A percentile compares a stretch with the other conserved stretches of the same genome.
Conservation (phyloP, 306 rosid genomes). For the Quercus variabilis region DNA sequence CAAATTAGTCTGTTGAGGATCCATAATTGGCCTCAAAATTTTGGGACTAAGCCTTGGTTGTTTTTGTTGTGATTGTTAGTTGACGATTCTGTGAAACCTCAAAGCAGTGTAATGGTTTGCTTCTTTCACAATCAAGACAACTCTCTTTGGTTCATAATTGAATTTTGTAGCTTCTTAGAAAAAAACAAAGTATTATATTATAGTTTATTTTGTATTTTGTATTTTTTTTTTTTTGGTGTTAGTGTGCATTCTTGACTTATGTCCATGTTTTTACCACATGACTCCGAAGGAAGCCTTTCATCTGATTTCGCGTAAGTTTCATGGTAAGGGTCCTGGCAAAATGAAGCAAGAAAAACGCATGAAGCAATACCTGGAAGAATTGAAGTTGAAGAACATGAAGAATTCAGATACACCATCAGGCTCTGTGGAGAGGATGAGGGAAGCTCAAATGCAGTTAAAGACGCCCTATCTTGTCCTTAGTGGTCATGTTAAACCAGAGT, state of each 20-base stretch:
- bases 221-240: not conserved
- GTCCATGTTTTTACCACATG: conserved; percentile 53
- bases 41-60: too few species aligned
- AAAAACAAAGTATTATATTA: too few species aligned
- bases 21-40: too few species aligned
- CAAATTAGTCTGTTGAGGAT: not conserved
- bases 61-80: not conserved
- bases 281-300: conserved; percentile 92
- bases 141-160: not conserved
- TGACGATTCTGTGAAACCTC: not conserved
- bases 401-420: conserved; percentile 81
- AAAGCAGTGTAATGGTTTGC: not conserved
- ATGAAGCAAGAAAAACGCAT: conserved; percentile 95
- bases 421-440: conserved; percentile 95
- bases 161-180: not conserved
- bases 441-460: conserved; percentile 72
- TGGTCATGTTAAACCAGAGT: conserved; percentile 90
- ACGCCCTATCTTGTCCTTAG: conserved; percentile 93
- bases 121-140: too few species aligned
- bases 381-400: conserved; percentile 88
- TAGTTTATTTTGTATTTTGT: not conserved
- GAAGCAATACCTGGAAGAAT: conserved; percentile 80
- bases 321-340: conserved; percentile 94
- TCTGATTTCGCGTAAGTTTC: conserved; percentile 67
- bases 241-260: not conserved